Percentiles rank a stretch among this genome's conserved stretches.
phyloP scores from a whole-genome alignment of 352 stramenopile species.

The Peronosclerospora sorghi region DNA sequence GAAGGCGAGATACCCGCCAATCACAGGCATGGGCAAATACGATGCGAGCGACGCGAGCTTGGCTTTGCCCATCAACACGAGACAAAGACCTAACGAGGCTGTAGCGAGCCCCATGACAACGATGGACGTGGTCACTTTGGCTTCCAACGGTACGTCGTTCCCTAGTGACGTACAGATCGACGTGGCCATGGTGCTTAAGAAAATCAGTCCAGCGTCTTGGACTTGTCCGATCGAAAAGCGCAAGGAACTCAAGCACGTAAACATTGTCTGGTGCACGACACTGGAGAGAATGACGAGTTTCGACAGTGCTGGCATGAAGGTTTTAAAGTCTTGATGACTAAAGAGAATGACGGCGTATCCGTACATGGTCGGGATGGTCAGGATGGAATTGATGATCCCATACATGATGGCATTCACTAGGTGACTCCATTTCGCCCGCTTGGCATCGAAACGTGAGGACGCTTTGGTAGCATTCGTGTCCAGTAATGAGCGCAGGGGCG shows the following conservation, averaged over 20 bases:
- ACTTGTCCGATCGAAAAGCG: slow-evolving; percentile 97
- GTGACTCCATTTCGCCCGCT: too few species aligned
- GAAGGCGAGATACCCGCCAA: slow-evolving; percentile 96
- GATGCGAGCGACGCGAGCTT: slow-evolving; percentile 92
- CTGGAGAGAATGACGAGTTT: slow-evolving; percentile 96
- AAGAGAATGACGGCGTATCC: slow-evolving; percentile 96
- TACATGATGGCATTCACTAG: slow-evolving; percentile 61
- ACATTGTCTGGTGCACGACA: slow-evolving; percentile 89
- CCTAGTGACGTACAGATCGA: slow-evolving; percentile 81
- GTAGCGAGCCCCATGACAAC: slow-evolving; percentile 88
- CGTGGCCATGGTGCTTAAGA: slow-evolving; percentile 90
- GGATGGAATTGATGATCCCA: slow-evolving; percentile 90
- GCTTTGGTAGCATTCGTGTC: too few species aligned
- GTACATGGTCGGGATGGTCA: slow-evolving; percentile 91
- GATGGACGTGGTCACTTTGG: slow-evolving; percentile 89
- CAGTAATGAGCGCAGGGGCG: too few species aligned
- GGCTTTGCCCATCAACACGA: slow-evolving; percentile 92
- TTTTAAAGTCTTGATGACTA: slow-evolving; percentile 79
- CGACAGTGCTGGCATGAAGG: slow-evolving; percentile 83
- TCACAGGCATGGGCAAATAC: slow-evolving; percentile 93
- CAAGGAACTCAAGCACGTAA: slow-evolving; percentile 84
- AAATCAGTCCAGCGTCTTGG: slow-evolving; percentile 97
- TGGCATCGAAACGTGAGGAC: too few species aligned
- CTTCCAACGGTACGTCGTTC: slow-evolving; percentile 41
- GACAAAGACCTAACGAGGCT: slow-evolving; percentile 81